Evolutionary conservation across 768 basidiomycete genomes (phyloP).

Genomic region (Calocera viscosa): DNA sequence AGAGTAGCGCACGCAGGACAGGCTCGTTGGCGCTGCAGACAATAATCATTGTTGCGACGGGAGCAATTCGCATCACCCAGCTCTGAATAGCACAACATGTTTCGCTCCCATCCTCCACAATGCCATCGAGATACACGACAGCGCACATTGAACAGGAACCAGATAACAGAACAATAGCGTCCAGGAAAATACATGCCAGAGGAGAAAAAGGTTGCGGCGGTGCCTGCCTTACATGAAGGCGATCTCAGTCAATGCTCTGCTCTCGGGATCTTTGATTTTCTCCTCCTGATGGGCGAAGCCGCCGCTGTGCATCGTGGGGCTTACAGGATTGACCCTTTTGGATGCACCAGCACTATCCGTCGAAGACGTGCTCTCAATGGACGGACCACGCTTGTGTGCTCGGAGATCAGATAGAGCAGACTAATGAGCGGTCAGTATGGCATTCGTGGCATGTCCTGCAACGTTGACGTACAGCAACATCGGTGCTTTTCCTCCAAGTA

Average conservation of each 20-base stretch:
- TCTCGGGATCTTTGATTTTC: background rate
- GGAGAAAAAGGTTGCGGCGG: too few species aligned
- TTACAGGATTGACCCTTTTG: background rate
- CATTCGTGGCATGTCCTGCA: background rate
- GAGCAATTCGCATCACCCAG: too few species aligned
- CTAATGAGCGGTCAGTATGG: background rate
- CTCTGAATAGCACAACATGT: too few species aligned
- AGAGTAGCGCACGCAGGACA: too few species aligned
- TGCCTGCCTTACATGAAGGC: background rate
- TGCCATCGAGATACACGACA: too few species aligned
- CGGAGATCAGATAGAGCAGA: background rate
- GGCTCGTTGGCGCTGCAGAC: too few species aligned
- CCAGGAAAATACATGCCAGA: too few species aligned
- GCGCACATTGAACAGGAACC: too few species aligned
- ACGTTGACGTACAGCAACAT: background rate
- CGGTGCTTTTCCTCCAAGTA: background rate
- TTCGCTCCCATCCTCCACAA: too few species aligned
- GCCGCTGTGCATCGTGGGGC: background rate
- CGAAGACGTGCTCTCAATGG: background rate
- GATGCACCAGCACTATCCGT: background rate
- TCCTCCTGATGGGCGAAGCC: constrained; percentile 1
- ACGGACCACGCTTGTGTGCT: background rate
- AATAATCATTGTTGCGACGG: too few species aligned
- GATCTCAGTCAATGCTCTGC: constrained; percentile 1
- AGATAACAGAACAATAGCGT: too few species aligned